Evolutionary conservation across 2,329 filamentous ascomycete species (phyloP), one percentile per base, ranked within the genome.

Genomic region (Rhinocladiella mackenziei): DNA sequence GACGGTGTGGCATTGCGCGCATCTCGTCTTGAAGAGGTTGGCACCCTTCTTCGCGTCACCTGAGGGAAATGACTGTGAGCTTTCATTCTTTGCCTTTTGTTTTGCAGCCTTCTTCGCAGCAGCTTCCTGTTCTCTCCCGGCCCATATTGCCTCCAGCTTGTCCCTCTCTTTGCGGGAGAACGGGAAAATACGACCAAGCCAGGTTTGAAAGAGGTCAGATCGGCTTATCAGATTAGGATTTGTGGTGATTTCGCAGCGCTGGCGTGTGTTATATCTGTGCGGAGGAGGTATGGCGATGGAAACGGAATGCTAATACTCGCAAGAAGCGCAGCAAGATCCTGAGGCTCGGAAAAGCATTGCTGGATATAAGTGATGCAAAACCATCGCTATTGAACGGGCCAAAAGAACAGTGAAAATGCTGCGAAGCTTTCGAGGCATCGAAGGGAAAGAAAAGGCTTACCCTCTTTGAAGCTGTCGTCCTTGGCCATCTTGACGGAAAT

Each of bases 1-100:
- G 69, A 95, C 77, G 72, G 87, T 97, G 80, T 98, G 92, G 86
- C 92, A 98, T 77, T 96, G 89, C 59, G 87, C 86, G 78, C 92
- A 98, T 70, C 92, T 84, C 60, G 89, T 97, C 79, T 96, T 95
- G 88, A 97, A 97, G 69, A 97, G 87, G 78, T 84, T 86, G 73
- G 89, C 91, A 80, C 91, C 91, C 85, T 96, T 96, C 78, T 89
- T 89, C 65, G 77, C 65, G 73, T 96, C 89, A 78, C 89, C 89
- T 95, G 65, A 30, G 58, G 42, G 39, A 23, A 52, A 42, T 22
- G 13, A 48, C 36, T 46, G 50, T 51, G 28, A 55, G 53, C 43
- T 36, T 34, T n/a, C 38, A 15, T 45, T 39, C 39, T 34, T 36
- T 11, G 11, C 23, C 13, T 45, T 30, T 37, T 39, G 14, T 25